Percentiles rank a stretch among this genome's conserved stretches.
phyloP scores from a whole-genome alignment of 129 eudicot genomes.

The Dittrichia graveolens region DNA sequence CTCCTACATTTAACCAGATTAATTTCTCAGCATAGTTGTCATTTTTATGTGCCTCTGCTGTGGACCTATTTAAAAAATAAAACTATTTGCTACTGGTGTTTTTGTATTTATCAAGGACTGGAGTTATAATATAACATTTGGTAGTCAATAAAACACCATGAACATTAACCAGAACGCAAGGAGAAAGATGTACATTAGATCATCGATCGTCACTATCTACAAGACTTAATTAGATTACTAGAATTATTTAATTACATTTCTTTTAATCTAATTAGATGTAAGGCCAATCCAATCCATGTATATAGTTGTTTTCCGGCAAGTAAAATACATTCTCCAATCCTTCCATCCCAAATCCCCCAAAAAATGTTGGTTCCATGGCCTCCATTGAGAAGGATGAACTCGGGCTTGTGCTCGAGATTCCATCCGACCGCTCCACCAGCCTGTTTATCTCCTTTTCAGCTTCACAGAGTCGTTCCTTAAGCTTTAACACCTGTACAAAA shows the following conservation, averaged over 20 bases:
- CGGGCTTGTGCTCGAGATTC: conserved; percentile 75
- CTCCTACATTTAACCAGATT: neutral
- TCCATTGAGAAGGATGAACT: conserved; percentile 81
- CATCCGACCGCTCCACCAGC: conserved; percentile 52
- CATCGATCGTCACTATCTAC: conserved; percentile 38
- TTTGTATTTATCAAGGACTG: conserved; percentile 22
- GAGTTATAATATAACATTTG: conserved; percentile 3
- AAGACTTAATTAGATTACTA: conserved; percentile 30
- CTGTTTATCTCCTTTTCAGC: conserved; percentile 70
- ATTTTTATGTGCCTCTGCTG: too few species aligned
- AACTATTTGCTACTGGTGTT: neutral
- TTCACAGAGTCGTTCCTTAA: conserved; percentile 59
- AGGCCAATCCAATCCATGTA: conserved; percentile 61
- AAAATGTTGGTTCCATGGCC: conserved; percentile 58
- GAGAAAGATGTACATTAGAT: conserved; percentile 46
- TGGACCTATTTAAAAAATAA: too few species aligned
- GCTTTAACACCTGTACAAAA: conserved; percentile 53
- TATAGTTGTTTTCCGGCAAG: conserved; percentile 47
- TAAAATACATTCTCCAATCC: conserved; percentile 64
- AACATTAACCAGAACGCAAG: conserved; percentile 38
- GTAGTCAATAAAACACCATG: conserved; percentile 29
- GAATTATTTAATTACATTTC: conserved; percentile 35
- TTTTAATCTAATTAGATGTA: conserved; percentile 43
- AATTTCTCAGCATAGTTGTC: too few species aligned
- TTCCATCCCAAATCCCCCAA: conserved; percentile 86